Conservation (phyloP, 1,284 basidiomycete species). For the Trametes pubescens region DNA sequence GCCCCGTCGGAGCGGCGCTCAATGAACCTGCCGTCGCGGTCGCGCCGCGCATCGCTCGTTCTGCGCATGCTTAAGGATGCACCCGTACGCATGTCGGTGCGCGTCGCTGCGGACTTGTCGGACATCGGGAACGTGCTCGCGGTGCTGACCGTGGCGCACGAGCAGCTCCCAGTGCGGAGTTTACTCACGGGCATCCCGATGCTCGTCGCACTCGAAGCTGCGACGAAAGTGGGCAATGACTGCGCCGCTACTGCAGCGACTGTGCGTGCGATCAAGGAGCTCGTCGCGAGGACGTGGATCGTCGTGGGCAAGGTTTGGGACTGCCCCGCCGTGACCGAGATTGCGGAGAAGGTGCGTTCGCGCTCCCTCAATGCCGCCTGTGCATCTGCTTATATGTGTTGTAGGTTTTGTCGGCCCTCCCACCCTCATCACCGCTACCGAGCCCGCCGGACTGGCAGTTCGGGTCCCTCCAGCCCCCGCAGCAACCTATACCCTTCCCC, state of each 20-base stretch:
- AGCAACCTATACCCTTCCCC: slow-evolving; percentile 46
- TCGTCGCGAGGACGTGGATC: slow-evolving; percentile 72
- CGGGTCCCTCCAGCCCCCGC: slow-evolving; percentile 48
- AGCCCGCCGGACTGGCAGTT: slow-evolving; percentile 38
- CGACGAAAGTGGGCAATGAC: slow-evolving; percentile 53
- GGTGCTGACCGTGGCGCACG: slow-evolving; percentile 74
- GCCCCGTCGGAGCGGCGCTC: slow-evolving; percentile 57
- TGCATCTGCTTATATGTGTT: background rate
- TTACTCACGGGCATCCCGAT: slow-evolving; percentile 86
- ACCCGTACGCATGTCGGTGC: slow-evolving; percentile 53
- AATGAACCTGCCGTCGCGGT: slow-evolving; percentile 52
- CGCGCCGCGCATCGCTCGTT: slow-evolving; percentile 63
- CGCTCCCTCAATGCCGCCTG: background rate
- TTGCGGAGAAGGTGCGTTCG: slow-evolving; percentile 63
- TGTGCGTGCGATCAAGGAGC: slow-evolving; percentile 66
- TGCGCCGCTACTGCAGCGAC: slow-evolving; percentile 55
- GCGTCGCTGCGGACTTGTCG: slow-evolving; percentile 67
- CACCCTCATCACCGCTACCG: slow-evolving; percentile 29
- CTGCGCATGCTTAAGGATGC: slow-evolving; percentile 56
- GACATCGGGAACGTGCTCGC: slow-evolving; percentile 84
- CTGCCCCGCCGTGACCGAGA: slow-evolving; percentile 57
- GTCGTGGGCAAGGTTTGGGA: slow-evolving; percentile 80
- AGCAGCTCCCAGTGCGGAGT: slow-evolving; percentile 75
- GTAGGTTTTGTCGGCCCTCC: slow-evolving; percentile 31
- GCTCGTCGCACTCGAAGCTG: slow-evolving; percentile 78